A percentile compares a stretch with the other conserved stretches of the same genome.
Conservation (phyloP, 371 early-diverging fungal species). For the Mortierella sp. region DNA sequence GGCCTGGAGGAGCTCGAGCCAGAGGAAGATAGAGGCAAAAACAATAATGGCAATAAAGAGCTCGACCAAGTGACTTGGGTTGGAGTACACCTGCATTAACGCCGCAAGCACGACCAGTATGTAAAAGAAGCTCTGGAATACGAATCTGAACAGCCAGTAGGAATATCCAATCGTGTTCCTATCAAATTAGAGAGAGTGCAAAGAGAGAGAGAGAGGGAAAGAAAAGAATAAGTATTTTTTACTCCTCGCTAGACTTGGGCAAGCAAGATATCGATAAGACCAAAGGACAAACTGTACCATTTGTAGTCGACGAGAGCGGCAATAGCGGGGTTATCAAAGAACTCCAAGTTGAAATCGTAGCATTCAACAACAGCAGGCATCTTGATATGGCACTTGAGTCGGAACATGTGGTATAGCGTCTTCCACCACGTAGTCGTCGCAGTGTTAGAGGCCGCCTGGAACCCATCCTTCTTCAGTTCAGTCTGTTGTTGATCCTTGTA, state of each 20-base stretch:
- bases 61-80: neutral
- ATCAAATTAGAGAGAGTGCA: neutral
- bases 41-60: conserved; percentile 21
- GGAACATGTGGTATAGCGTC: conserved; percentile 10
- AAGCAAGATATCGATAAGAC: neutral
- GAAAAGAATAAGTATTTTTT: neutral
- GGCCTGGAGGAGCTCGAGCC: conserved; percentile 33
- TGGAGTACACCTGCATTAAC: conserved; percentile 25
- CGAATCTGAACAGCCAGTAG: conserved; percentile 33
- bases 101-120: conserved; percentile 17
- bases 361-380: neutral
- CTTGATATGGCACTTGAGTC: neutral
- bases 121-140: conserved; percentile 30
- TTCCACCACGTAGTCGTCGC: conserved; percentile 17
- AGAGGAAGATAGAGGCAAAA: conserved; percentile 17
- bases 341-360: conserved; percentile 14
- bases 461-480: conserved; percentile 9
- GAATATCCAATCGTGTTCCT: conserved; percentile 38
- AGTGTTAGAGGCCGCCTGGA: neutral
- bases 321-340: conserved; percentile 34
- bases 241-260: neutral
- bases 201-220: too few relatives aligned
- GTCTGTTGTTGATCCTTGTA: neutral
- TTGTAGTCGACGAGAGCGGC: conserved; percentile 29
- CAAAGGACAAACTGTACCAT: conserved; percentile 13